Percentiles rank a stretch among this genome's conserved stretches.
Evolutionary conservation across 345 rosid species (phyloP).

Genomic region (Citrus maxima): DNA sequence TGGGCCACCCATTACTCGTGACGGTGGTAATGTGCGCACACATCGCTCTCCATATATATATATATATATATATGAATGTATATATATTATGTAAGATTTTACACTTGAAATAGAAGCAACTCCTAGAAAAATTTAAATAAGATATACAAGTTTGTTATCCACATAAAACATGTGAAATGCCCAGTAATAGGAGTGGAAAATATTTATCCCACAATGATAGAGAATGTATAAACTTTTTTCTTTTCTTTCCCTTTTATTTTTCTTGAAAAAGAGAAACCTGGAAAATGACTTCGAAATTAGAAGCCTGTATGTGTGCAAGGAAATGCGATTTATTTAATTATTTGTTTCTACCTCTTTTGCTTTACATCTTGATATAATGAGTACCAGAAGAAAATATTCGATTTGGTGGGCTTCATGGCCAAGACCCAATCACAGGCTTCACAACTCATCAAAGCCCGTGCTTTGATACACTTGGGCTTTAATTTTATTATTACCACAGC

Average conservation of each 20-base stretch:
- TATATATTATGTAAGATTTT: not conserved
- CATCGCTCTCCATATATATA: too few relatives aligned
- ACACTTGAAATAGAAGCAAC: not conserved
- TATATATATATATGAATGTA: too few relatives aligned
- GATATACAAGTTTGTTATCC: not conserved
- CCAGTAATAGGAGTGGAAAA: not conserved
- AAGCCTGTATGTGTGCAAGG: not conserved
- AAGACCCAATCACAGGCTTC: not conserved
- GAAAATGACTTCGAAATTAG: not conserved
- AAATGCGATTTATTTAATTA: too few relatives aligned
- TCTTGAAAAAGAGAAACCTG: not conserved
- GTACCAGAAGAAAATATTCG: too few relatives aligned
- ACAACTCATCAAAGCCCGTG: not conserved
- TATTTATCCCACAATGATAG: not conserved
- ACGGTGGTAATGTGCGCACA: not conserved
- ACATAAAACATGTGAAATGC: not conserved
- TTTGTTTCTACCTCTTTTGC: too few relatives aligned
- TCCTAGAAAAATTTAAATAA: not conserved
- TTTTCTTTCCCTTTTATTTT: too few relatives aligned
- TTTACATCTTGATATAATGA: too few relatives aligned
- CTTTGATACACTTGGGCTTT: not conserved
- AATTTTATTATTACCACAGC: too few relatives aligned
- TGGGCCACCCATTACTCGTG: not conserved
- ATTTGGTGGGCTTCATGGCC: not conserved
- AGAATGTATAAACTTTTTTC: too few relatives aligned